Conservation (phyloP, 2,329 filamentous ascomycete species). For the Aspergillus tubingensis region DNA sequence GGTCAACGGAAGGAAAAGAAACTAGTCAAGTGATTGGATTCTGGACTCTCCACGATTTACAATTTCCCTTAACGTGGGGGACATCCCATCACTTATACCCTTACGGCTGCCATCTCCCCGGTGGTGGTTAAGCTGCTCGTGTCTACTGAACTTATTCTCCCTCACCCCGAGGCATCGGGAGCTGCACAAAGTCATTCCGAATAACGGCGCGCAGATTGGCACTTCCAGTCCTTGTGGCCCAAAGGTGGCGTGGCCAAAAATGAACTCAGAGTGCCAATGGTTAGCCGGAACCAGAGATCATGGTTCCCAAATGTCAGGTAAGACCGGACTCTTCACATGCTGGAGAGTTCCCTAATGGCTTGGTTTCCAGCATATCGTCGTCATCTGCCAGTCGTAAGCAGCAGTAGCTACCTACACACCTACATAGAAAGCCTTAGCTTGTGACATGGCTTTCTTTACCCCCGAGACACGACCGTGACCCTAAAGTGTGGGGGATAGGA, state of each 20-base stretch:
- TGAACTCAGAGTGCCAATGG: slow-evolving; percentile 12
- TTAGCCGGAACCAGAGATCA: slow-evolving; percentile 7
- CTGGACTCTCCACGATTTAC: background rate
- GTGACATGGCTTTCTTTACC: background rate
- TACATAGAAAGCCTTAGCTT: background rate
- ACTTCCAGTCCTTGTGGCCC: background rate
- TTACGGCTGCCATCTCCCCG: background rate
- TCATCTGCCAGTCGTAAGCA: slow-evolving; percentile 6
- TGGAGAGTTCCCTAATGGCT: background rate
- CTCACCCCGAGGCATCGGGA: slow-evolving; percentile 6
- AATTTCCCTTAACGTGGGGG: background rate
- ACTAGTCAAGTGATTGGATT: background rate
- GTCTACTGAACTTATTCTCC: background rate
- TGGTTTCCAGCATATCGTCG: slow-evolving; percentile 2
- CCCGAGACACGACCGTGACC: background rate
- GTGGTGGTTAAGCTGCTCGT: background rate
- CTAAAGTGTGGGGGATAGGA: background rate
- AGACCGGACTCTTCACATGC: slow-evolving; percentile 17
- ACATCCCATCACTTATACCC: background rate
- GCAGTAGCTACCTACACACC: background rate
- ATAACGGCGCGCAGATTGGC: background rate
- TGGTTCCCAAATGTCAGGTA: background rate
- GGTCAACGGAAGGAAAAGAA: background rate
- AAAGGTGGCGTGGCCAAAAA: slow-evolving; percentile 1
- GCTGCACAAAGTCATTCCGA: background rate